These are phyloP conservation scores for Novymonas esmeraldas DNA, from an alignment of 208 protist genomes.

Conservation along the genomic window DNA sequence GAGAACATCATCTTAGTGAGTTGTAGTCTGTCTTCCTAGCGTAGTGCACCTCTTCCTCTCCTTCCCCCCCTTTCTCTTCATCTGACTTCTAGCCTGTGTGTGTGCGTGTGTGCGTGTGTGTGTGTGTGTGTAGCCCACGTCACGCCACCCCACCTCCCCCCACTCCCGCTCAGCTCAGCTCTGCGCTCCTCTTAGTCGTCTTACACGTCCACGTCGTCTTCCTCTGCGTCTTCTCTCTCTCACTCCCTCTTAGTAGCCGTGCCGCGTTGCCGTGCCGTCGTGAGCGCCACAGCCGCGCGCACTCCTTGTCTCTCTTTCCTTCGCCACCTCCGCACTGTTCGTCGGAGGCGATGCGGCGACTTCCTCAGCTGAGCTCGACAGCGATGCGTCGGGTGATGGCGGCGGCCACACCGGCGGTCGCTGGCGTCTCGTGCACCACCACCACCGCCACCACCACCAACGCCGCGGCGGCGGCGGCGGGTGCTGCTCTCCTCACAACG, in stretches of 20 bases:
- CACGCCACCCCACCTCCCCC: neutral
- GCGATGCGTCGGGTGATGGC: neutral
- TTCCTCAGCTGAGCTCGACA: neutral
- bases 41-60: neutral
- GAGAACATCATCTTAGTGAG: too few species aligned
- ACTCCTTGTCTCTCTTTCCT: neutral
- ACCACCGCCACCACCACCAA: neutral
- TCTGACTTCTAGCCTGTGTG: neutral
- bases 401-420: neutral
- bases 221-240: constrained; percentile 23
- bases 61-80: neutral
- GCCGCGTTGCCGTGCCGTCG: neutral
- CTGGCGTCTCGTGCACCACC: neutral
- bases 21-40: too few species aligned
- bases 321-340: neutral
- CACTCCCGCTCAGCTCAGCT: neutral
- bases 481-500: neutral
- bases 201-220: constrained; percentile 10
- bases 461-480: neutral
- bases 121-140: neutral
- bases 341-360: neutral
- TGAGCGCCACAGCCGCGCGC: neutral
- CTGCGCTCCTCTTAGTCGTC: constrained; percentile 1
- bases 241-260: neutral
- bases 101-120: constrained; percentile 10